Conservation (phyloP, 163 green algal species). For the Scenedesmus sp. region DNA sequence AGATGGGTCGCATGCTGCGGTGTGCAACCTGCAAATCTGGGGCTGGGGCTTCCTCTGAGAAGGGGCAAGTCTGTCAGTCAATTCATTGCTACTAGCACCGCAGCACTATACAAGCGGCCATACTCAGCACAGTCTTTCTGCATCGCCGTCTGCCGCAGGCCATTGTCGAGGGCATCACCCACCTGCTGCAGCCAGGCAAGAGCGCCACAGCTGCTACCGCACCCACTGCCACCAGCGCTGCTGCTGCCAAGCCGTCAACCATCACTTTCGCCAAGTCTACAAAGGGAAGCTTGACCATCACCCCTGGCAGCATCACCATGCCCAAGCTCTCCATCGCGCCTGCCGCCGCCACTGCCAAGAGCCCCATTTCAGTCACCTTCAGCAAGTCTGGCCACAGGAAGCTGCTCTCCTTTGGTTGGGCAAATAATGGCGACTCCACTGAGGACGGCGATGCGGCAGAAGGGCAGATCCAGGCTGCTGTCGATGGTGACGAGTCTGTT, state of each 20-base stretch:
- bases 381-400: not conserved
- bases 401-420: not conserved
- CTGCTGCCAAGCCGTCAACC: not conserved
- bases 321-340: not conserved
- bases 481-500: slow-evolving; percentile 9
- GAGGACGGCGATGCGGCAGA: not conserved
- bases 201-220: not conserved
- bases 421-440: not conserved
- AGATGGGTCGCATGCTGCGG: too few relatives aligned
- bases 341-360: not conserved
- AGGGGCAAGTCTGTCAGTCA: too few relatives aligned
- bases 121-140: not conserved
- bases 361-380: not conserved
- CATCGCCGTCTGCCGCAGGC: not conserved
- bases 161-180: not conserved
- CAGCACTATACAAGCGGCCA: not conserved
- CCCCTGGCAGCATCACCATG: not conserved
- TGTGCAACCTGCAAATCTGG: too few relatives aligned
- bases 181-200: not conserved
- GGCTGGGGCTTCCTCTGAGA: too few relatives aligned
- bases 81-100: not conserved
- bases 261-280: not conserved
- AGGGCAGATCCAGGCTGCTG: slow-evolving; percentile 9
- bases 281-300: not conserved
- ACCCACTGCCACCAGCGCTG: not conserved